A percentile compares a stretch with the other conserved stretches of the same genome.
phyloP scores from a whole-genome alignment of 2,329 filamentous ascomycete genomes.

The Rhinocladiella similis region DNA sequence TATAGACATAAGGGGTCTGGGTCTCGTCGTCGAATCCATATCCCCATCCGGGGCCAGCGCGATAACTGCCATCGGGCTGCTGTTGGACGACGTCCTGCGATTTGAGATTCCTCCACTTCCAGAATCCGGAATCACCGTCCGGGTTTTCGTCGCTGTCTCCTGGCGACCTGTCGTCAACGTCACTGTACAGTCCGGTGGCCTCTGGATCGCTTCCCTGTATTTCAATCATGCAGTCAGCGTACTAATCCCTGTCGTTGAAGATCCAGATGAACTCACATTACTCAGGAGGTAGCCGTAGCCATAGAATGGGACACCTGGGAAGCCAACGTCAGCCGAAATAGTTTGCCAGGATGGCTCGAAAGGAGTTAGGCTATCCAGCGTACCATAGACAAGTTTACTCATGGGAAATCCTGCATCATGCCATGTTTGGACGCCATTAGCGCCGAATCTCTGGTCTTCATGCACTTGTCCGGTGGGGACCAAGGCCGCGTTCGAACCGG shows the following conservation, averaged over 20 bases:
- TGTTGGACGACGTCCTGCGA: neutral
- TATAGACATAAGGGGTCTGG: constrained; percentile 3
- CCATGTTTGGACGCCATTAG: neutral
- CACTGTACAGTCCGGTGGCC: neutral
- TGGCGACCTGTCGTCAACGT: neutral
- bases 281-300: constrained; percentile 1
- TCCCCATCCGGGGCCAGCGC: constrained; percentile 2
- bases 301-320: constrained; percentile 4
- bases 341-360: neutral
- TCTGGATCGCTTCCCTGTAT: neutral
- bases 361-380: neutral
- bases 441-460: constrained; percentile 3
- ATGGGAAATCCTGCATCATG: constrained; percentile 1
- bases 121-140: neutral
- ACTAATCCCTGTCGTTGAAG: neutral
- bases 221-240: neutral
- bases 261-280: neutral
- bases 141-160: constrained; percentile 3
- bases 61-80: constrained; percentile 2
- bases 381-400: constrained; percentile 1
- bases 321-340: neutral
- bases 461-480: neutral
- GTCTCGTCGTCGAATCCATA: constrained; percentile 1
- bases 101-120: constrained; percentile 4
- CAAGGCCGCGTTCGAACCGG: constrained; percentile 4